These are phyloP conservation scores for Magnusiomyces clavatus DNA, from an alignment of 1,139 yeast genomes.

Conservation along the genomic window DNA sequence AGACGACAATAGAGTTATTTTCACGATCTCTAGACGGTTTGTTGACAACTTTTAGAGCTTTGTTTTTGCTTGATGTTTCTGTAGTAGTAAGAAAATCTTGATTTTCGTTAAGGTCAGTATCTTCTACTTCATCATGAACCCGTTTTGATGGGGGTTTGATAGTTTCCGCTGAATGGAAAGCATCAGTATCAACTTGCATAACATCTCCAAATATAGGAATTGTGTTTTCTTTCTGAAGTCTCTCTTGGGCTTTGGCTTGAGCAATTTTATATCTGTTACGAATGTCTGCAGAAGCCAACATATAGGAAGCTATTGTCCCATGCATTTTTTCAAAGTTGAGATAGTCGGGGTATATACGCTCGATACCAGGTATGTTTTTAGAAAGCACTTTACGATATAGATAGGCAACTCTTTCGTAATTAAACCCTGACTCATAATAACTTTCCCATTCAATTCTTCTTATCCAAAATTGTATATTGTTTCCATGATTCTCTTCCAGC, in stretches of 20 bases:
- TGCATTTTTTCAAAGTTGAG: slow-evolving; percentile 33
- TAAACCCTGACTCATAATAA: neutral
- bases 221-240: too few species aligned
- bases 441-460: slow-evolving; percentile 38
- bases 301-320: slow-evolving; percentile 31
- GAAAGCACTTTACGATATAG: too few species aligned
- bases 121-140: slow-evolving; percentile 1
- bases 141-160: neutral
- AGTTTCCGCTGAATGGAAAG: slow-evolving; percentile 1
- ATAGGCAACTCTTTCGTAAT: too few species aligned
- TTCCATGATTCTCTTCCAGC: slow-evolving; percentile 30
- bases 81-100: too few species aligned
- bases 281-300: slow-evolving; percentile 20
- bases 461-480: slow-evolving; percentile 45
- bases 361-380: too few species aligned
- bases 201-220: too few species aligned
- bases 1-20: slow-evolving; percentile 43
- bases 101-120: neutral
- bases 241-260: slow-evolving; percentile 5
- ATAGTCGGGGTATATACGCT: too few species aligned
- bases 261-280: slow-evolving; percentile 11
- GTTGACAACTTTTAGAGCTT: neutral
- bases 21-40: slow-evolving; percentile 45
- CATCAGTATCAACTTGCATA: slow-evolving; percentile 1
- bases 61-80: neutral